Conservation (phyloP, 1,284 basidiomycete species). For the Pyrrhoderma lamaoense region DNA sequence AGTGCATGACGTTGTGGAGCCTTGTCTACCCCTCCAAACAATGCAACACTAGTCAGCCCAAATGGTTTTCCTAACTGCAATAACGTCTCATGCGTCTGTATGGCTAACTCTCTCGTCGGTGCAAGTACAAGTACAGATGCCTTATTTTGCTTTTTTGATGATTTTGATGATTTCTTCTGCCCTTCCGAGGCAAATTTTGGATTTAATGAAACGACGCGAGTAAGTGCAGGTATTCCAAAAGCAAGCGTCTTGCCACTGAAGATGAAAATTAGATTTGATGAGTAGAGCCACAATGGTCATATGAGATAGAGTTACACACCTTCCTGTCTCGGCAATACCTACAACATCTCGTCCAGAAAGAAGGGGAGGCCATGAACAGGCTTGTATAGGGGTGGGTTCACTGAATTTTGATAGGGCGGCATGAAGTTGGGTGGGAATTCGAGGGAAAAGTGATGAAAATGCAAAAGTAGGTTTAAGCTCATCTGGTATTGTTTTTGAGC, state of each 20-base stretch:
- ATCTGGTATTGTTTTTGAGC: constrained; percentile 21
- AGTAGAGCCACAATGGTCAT: background rate
- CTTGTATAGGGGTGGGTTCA: constrained; percentile 92
- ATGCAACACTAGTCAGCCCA: constrained; percentile 74
- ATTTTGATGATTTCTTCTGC: constrained; percentile 29
- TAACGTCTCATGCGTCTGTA: constrained; percentile 90
- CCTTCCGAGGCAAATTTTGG: constrained; percentile 25
- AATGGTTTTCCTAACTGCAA: constrained; percentile 71
- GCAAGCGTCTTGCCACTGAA: constrained; percentile 90
- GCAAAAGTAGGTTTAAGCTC: constrained; percentile 65
- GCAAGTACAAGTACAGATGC: constrained; percentile 82
- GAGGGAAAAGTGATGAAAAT: constrained; percentile 61
- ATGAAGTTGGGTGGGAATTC: constrained; percentile 56
- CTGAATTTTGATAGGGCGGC: constrained; percentile 67
- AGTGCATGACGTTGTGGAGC: constrained; percentile 63
- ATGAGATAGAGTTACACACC: constrained; percentile 34
- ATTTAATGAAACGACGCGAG: constrained; percentile 45
- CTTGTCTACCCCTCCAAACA: constrained; percentile 92
- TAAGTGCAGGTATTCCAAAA: constrained; percentile 88
- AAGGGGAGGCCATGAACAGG: constrained; percentile 91
- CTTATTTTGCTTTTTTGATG: constrained; percentile 21
- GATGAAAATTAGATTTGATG: background rate
- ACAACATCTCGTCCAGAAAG: constrained; percentile 83
- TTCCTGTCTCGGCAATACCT: constrained; percentile 97
- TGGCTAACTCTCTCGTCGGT: constrained; percentile 90